Conservation (phyloP, 106 monocot genomes). For the Posidonia australis region DNA sequence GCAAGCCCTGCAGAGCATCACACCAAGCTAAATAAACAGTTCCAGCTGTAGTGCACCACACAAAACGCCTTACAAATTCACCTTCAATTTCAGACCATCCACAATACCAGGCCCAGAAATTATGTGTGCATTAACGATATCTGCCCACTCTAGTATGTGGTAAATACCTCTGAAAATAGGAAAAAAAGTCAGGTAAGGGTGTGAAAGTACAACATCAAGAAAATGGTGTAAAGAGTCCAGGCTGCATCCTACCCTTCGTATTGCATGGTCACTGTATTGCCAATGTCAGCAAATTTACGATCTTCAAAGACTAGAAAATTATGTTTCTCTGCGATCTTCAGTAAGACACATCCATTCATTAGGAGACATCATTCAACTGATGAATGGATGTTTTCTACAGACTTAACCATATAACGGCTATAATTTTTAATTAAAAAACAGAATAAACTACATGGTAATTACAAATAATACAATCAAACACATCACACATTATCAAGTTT, state of each 20-base stretch:
- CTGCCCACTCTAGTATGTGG: constrained; percentile 95
- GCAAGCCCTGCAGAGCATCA: constrained; percentile 46
- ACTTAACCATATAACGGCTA: no score
- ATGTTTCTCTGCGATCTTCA: constrained; percentile 89
- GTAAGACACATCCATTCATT: background rate
- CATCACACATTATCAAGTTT: no score
- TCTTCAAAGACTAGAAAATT: constrained; percentile 97
- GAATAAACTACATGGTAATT: background rate
- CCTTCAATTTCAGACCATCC: constrained; percentile 93
- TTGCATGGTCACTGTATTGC: constrained; percentile 98
- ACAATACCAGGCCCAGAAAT: constrained; percentile 97
- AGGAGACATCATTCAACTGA: background rate
- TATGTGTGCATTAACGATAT: constrained; percentile 95
- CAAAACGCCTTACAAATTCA: constrained; percentile 6
- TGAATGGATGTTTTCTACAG: background rate
- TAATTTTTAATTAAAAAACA: background rate
- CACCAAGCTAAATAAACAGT: constrained; percentile 3
- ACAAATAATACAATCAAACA: no score
- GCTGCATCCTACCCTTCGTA: constrained; percentile 74
- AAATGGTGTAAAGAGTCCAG: background rate
- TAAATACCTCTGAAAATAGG: constrained; percentile 63
- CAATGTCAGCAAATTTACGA: constrained; percentile 98
- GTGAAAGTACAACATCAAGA: background rate
- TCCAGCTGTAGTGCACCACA: background rate
- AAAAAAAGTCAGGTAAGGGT: background rate